These are phyloP conservation scores for Salix brachista DNA, from an alignment of 345 rosid species.

Conservation along the genomic window DNA sequence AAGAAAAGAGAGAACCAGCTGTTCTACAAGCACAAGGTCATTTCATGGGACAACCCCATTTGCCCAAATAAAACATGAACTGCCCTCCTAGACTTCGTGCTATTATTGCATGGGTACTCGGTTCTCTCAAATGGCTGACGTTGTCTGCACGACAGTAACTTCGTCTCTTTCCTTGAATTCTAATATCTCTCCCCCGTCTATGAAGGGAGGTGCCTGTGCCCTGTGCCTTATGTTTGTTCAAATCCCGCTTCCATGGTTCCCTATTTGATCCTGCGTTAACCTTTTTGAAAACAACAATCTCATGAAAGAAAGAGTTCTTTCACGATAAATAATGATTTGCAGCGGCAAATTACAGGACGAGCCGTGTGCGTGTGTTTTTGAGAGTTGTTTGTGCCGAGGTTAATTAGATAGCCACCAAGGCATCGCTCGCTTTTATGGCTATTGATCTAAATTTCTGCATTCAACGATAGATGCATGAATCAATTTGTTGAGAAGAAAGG, in stretches of 20 bases:
- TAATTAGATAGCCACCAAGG: not conserved
- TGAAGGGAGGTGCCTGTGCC: slow-evolving; percentile 24
- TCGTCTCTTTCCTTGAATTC: not conserved
- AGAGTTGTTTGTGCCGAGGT: not conserved
- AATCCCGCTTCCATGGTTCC: not conserved
- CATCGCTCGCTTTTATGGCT: not conserved
- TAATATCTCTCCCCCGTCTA: slow-evolving; percentile 18
- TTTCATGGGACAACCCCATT: slow-evolving; percentile 47
- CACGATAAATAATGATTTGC: no score
- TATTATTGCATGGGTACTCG: slow-evolving; percentile 29
- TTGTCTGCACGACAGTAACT: slow-evolving; percentile 5
- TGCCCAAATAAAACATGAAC: slow-evolving; percentile 31
- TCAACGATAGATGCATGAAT: not conserved
- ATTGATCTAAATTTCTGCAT: not conserved
- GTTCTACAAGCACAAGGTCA: slow-evolving; percentile 25
- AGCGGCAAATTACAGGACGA: no score
- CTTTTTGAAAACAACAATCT: slow-evolving; percentile 9
- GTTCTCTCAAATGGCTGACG: slow-evolving; percentile 8
- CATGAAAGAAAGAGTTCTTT: no score
- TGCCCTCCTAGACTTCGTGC: not conserved
- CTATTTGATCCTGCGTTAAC: not conserved
- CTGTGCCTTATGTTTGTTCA: not conserved
- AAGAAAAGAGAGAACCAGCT: slow-evolving; percentile 18
- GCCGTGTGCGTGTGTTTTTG: no score
- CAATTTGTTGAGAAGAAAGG: not conserved